Evolutionary conservation across 1,284 basidiomycete genomes (phyloP), one percentile per base, ranked within the genome.

Genomic region (Sporisorium exsertum): DNA sequence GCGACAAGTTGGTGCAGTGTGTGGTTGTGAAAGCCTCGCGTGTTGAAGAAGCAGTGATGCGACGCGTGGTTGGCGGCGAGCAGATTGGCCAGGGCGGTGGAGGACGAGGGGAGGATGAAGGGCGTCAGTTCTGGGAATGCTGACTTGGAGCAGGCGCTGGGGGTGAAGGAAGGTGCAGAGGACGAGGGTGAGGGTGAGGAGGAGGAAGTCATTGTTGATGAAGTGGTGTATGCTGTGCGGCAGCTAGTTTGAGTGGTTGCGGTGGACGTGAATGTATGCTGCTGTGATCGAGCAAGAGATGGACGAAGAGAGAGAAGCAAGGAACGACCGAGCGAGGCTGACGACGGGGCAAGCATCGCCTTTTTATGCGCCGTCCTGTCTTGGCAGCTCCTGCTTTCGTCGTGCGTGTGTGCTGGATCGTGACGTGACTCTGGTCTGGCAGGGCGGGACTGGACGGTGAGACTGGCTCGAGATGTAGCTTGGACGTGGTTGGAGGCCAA

Each of bases 11-110:
- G 76, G 61, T 80, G 78, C 1, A 58, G 42, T 1, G 60, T 29
- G 40, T 80, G 78, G 45, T 80, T 80, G 67, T 80, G 78, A 64
- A 80, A 71, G 20, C 66, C 65, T 2, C 33, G 61, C 12, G 53
- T 58, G 61, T 80, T 80, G 69, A 78, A 80, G 61, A 80, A 80
- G 64, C 58, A 65, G 59, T 79, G 77, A 45, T 73, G 68, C 2
- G n/a, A 33, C 0, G 42, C 33, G 45, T 78, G 76, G 42, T 78
- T 78, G 10, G 50, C 35, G 2, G 43, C 20, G 3, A 78, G 59
- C 2, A 75, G 62, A 2, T 27, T 1, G 22, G 61, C 16, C 16
- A 73, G 52, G 9, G 49, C 13, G 1, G 32, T 3, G 8, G n/a
- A 4, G 2, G 71, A 42, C 2, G 47, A 18, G 13, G 49, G 27